Percentiles rank a stretch among this genome's conserved stretches.
These are phyloP conservation scores for Ocimum tenuiflorum DNA, from an alignment of 257 asterid species.

Conservation along the genomic window DNA sequence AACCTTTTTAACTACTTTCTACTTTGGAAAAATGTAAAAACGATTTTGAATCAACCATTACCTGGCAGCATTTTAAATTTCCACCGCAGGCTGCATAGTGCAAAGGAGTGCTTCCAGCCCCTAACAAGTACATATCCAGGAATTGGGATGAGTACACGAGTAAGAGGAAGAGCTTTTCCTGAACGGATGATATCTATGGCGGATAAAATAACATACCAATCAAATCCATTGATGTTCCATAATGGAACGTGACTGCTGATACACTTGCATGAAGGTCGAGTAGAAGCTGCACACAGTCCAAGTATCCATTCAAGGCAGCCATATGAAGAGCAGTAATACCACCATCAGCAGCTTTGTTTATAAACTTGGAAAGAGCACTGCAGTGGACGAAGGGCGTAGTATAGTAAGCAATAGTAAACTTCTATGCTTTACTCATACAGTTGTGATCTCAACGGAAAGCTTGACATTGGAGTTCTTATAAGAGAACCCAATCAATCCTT, in stretches of 20 bases:
- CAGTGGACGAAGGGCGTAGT: constrained; percentile 10
- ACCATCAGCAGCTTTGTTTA: constrained; percentile 94
- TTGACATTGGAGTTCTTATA: background rate
- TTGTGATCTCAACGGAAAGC: background rate
- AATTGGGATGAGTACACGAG: background rate
- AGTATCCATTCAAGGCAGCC: constrained; percentile 94
- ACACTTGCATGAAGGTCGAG: constrained; percentile 82
- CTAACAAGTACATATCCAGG: constrained; percentile 27
- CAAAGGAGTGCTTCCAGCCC: constrained; percentile 96
- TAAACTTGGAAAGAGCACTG: constrained; percentile 76
- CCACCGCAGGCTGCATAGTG: constrained; percentile 99
- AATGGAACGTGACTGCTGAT: constrained; percentile 76
- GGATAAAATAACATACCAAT: constrained; percentile 42
- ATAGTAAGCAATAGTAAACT: background rate
- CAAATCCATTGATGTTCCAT: constrained; percentile 93
- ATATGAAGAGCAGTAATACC: constrained; percentile 98
- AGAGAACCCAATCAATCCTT: background rate
- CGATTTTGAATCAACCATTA: constrained; percentile 19
- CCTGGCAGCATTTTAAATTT: constrained; percentile 95
- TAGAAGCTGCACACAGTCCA: constrained; percentile 89
- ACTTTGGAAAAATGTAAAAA: background rate
- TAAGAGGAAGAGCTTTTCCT: constrained; percentile 4
- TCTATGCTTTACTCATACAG: background rate
- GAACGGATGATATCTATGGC: constrained; percentile 2
- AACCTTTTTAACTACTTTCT: background rate